Conservation (phyloP, 1,284 basidiomycete genomes). For the Moesziomyces sp. region DNA sequence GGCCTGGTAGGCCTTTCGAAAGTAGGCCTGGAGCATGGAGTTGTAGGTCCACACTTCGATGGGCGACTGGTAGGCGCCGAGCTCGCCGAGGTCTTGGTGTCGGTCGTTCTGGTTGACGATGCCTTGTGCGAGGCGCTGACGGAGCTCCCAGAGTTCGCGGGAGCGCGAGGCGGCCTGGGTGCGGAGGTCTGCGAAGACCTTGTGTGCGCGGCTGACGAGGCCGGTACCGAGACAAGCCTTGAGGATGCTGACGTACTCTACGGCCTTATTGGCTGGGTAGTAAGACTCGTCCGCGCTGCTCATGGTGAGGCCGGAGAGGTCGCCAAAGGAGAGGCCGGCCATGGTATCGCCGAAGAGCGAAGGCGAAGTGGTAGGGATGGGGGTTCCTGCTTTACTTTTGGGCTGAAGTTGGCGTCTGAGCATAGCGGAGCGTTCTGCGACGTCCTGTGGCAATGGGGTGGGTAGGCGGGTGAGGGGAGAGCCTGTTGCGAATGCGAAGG, state of each 20-base stretch:
- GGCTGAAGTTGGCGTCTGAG: conserved; percentile 24
- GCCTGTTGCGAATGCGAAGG: conserved; percentile 35
- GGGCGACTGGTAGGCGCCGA: conserved; percentile 27
- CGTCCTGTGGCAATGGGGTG: conserved; percentile 47
- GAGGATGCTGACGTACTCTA: conserved; percentile 59
- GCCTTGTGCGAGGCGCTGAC: conserved; percentile 29
- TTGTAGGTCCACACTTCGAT: conserved; percentile 60
- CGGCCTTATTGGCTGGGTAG: conserved; percentile 52
- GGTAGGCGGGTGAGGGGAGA: conserved; percentile 45
- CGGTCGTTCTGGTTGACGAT: conserved; percentile 38
- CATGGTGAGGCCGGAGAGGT: conserved; percentile 46
- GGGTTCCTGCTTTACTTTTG: conserved; percentile 13
- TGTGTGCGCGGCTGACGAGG: conserved; percentile 59
- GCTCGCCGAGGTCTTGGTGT: conserved; percentile 34
- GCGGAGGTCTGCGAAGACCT: conserved; percentile 59
- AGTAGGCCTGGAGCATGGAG: conserved; percentile 60
- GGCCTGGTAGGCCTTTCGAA: conserved; percentile 53
- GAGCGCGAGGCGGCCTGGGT: conserved; percentile 40
- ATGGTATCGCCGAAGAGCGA: conserved; percentile 13
- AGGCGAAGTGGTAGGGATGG: conserved; percentile 7
- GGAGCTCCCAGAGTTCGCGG: conserved; percentile 43
- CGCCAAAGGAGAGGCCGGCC: conserved; percentile 33
- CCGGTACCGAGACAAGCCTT: conserved; percentile 63
- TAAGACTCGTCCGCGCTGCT: conserved; percentile 50
- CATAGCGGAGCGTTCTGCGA: conserved; percentile 28